phyloP scores from a whole-genome alignment of 2,329 filamentous ascomycete species.

The Penicillium freii region DNA sequence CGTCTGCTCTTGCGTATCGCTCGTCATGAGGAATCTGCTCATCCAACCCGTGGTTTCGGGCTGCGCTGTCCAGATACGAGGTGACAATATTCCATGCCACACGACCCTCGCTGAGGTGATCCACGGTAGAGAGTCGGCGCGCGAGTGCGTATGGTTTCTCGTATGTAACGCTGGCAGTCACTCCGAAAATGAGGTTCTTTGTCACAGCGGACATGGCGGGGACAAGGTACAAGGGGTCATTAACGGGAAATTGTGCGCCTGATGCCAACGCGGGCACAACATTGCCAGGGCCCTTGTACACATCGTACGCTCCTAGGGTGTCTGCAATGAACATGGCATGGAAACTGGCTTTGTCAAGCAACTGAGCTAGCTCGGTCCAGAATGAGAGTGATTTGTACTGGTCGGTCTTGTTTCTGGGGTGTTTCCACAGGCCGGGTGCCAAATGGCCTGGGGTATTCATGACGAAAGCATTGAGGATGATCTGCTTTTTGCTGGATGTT shows the following conservation, averaged over 20 bases:
- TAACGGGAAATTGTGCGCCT: slow-evolving; percentile 41
- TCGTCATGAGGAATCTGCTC: slow-evolving; percentile 46
- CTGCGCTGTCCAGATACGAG: slow-evolving; percentile 44
- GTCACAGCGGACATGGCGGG: slow-evolving; percentile 47
- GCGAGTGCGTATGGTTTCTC: slow-evolving; percentile 54
- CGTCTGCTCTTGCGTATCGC: slow-evolving; percentile 46
- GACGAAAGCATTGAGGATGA: slow-evolving; percentile 46
- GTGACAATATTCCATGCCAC: slow-evolving; percentile 54
- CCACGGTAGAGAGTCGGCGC: slow-evolving; percentile 51
- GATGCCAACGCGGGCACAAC: slow-evolving; percentile 23
- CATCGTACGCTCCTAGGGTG: slow-evolving; percentile 44
- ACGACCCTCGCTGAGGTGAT: slow-evolving; percentile 50
- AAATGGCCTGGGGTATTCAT: slow-evolving; percentile 45
- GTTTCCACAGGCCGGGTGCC: slow-evolving; percentile 37
- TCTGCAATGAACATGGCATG: slow-evolving; percentile 51
- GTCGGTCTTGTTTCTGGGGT: slow-evolving; percentile 30
- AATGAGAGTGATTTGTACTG: slow-evolving; percentile 40
- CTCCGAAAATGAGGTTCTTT: slow-evolving; percentile 47
- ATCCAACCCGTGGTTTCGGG: slow-evolving; percentile 42
- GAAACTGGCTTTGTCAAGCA: slow-evolving; percentile 47
- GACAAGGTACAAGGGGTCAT: slow-evolving; percentile 38
- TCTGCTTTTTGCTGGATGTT: slow-evolving; percentile 27
- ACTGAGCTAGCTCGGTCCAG: slow-evolving; percentile 47
- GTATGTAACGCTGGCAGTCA: slow-evolving; percentile 53
- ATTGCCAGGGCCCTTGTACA: slow-evolving; percentile 40